Evolutionary conservation across 1,139 yeast genomes (phyloP).

Genomic region (Kurtzmaniella quercitrusa): DNA sequence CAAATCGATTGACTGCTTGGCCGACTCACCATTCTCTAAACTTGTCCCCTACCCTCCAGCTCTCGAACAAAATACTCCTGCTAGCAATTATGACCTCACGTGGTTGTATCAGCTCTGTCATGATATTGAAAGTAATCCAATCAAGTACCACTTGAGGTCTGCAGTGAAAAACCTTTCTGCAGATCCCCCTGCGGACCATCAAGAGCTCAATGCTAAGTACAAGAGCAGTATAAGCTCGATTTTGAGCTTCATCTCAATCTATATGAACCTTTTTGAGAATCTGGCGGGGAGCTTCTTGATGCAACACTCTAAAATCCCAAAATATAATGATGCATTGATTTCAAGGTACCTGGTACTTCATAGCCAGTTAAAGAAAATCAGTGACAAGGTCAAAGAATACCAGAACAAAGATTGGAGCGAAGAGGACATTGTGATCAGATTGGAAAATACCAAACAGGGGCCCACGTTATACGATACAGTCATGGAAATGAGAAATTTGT

Average conservation of each 20-base stretch:
- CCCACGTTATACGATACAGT: slow-evolving; percentile 20
- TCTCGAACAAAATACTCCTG: neutral
- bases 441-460: slow-evolving; percentile 14
- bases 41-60: slow-evolving; percentile 21
- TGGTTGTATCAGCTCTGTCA: slow-evolving; percentile 41
- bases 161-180: slow-evolving; percentile 31
- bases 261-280: slow-evolving; percentile 27
- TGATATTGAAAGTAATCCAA: slow-evolving; percentile 46
- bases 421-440: slow-evolving; percentile 38
- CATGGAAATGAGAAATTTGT: slow-evolving; percentile 24
- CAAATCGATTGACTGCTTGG: slow-evolving; percentile 33
- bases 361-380: slow-evolving; percentile 19
- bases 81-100: slow-evolving; percentile 19
- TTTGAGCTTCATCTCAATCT: slow-evolving; percentile 25
- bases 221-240: slow-evolving; percentile 19
- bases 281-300: slow-evolving; percentile 36
- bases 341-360: slow-evolving; percentile 19
- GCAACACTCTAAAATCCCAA: slow-evolving; percentile 43
- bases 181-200: slow-evolving; percentile 29
- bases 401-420: slow-evolving; percentile 36
- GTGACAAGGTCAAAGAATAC: slow-evolving; percentile 25
- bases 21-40: slow-evolving; percentile 19
- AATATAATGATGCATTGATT: slow-evolving; percentile 24
- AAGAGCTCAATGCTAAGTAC: slow-evolving; percentile 29
- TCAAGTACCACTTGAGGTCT: slow-evolving; percentile 47